Base-by-base conservation (phyloP, 495 filamentous ascomycete species). In the Chaetomium tenue region DNA sequence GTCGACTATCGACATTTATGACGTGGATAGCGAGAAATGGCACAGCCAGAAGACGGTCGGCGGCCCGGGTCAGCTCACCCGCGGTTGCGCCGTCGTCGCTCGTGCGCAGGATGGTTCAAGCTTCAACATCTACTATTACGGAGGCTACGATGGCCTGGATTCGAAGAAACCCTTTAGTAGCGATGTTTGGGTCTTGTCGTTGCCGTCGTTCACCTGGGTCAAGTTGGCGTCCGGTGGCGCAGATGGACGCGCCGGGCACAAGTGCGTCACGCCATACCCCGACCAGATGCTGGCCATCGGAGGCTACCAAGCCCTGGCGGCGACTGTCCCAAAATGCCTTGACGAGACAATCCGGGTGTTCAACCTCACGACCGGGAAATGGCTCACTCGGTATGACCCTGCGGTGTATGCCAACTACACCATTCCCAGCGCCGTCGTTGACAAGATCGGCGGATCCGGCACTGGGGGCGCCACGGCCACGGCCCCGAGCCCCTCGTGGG, bases 131-230 rank as follows among this genome's bases (percentile, higher is more conserved):
- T 92, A 91, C 70, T 87, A 88, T 64, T 92, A 92, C 65, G 89
- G 89, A 22, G 89, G 89, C 3, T 88, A 84, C 63, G 72, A 86
- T 54, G 87, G 85, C 0, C 53, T 85, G 18, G 51, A 78, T 13
- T 37, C 66, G 1, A 58, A 66, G 2, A 37, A 69, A 13, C 63
- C 66, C 13, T 82, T 79, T 46, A 84, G 74, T 13, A 88, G 90
- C 66, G 86, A 90, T 58, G 86, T 92, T 16, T 92, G 88, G 73
- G 82, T 92, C 15, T 71, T 93, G 28, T 90, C 89, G 0, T 71
- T 93, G 18, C 90, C 91, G 0, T 86, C 88, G 0, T 93, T 93
- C 72, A 84, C 76, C n/a, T 93, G 90, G 90, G 84, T 84, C 42
- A 83, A 85, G 67, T 79, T 87, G 15, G 79, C 82, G 39, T 72